These are phyloP conservation scores for Fonsecaea multimorphosa DNA, from an alignment of 2,329 filamentous ascomycete species.

Conservation along the genomic window DNA sequence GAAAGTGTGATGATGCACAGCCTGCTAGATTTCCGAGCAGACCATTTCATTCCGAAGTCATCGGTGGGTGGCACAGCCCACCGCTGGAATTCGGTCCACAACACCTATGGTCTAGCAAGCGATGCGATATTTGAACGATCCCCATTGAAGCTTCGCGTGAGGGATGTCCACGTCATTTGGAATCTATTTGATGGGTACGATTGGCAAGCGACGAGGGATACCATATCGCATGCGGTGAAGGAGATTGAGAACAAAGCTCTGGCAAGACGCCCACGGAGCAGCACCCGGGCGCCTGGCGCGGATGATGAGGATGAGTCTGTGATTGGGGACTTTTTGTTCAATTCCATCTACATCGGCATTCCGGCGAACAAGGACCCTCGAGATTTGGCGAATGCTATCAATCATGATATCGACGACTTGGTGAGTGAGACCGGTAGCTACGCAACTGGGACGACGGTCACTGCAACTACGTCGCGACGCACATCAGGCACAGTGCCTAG, in stretches of 20 bases:
- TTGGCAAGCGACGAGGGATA: slow-evolving; percentile 85
- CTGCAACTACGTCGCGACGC: slow-evolving; percentile 46
- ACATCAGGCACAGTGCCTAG: slow-evolving; percentile 43
- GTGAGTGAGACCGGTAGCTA: slow-evolving; percentile 89
- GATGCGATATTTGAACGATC: slow-evolving; percentile 66
- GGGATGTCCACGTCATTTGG: slow-evolving; percentile 94
- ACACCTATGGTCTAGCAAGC: slow-evolving; percentile 73
- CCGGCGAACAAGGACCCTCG: slow-evolving; percentile 83
- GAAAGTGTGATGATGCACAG: slow-evolving; percentile 42
- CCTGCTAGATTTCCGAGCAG: slow-evolving; percentile 72
- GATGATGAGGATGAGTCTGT: slow-evolving; percentile 77
- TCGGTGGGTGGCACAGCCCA: slow-evolving; percentile 71
- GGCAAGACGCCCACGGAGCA: slow-evolving; percentile 69
- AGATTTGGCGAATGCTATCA: slow-evolving; percentile 82
- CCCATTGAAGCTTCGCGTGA: slow-evolving; percentile 77
- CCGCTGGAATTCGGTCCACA: slow-evolving; percentile 78
- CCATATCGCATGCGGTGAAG: slow-evolving; percentile 85
- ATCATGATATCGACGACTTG: slow-evolving; percentile 83
- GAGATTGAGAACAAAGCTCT: slow-evolving; percentile 83
- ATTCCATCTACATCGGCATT: slow-evolving; percentile 97
- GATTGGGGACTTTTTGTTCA: slow-evolving; percentile 95
- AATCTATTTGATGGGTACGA: slow-evolving; percentile 98
- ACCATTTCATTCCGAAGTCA: slow-evolving; percentile 73
- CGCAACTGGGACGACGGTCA: slow-evolving; percentile 69
- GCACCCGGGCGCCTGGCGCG: slow-evolving; percentile 61